Percentiles rank a stretch among this genome's conserved stretches.
Conservation (phyloP, 140 eudicot species). For the Eryngium alpinum region DNA sequence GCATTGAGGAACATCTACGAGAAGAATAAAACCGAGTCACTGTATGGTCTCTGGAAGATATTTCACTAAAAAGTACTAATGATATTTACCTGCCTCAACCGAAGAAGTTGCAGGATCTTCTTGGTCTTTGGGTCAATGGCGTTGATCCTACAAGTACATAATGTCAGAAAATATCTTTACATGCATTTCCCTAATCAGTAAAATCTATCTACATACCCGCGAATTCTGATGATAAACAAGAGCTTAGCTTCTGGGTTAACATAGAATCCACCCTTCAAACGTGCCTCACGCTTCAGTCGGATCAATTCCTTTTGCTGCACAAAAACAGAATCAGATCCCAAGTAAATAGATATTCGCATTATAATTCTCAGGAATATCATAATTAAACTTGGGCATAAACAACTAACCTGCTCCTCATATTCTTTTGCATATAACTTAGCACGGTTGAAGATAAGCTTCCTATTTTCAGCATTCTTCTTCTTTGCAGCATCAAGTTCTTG, state of each 20-base stretch:
- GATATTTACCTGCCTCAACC: constrained; percentile 66
- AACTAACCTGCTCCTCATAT: constrained; percentile 63
- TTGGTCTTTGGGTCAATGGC: constrained; percentile 82
- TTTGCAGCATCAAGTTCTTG: constrained; percentile 43
- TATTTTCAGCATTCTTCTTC: constrained; percentile 60
- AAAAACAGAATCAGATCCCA: neutral
- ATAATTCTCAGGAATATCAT: neutral
- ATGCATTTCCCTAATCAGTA: neutral
- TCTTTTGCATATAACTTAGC: constrained; percentile 65
- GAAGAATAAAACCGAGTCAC: neutral
- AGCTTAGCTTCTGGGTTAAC: constrained; percentile 87
- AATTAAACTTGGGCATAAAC: neutral
- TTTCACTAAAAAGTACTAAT: neutral
- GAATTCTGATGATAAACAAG: constrained; percentile 59
- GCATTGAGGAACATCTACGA: neutral
- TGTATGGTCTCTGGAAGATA: no score
- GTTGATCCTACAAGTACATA: constrained; percentile 46
- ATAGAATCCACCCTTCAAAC: constrained; percentile 82
- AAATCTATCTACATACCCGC: constrained; percentile 46
- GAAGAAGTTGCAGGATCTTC: constrained; percentile 75
- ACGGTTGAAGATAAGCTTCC: constrained; percentile 60
- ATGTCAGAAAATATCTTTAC: neutral
- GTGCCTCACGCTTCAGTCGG: constrained; percentile 71
- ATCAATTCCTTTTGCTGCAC: constrained; percentile 62
- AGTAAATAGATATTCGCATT: neutral